phyloP scores from a whole-genome alignment of 83 land plant genomes.

The Picea mariana region DNA sequence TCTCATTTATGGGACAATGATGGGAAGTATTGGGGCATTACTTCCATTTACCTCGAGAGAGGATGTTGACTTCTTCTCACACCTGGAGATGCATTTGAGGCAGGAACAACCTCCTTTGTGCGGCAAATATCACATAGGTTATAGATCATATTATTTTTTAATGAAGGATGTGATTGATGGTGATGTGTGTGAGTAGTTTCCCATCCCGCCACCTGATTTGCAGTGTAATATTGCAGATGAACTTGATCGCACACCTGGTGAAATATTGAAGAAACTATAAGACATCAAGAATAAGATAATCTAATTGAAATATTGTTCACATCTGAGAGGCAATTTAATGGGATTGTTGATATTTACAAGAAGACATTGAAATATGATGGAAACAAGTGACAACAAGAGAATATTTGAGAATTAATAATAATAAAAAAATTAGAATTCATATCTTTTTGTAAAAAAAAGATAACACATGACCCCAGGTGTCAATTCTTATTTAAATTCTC shows the following conservation, averaged over 20 bases:
- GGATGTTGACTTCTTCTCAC: constrained; percentile 98
- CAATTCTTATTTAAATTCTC: too few relatives aligned
- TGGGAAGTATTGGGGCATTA: constrained; percentile 97
- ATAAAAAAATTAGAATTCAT: too few relatives aligned
- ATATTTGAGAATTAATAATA: too few relatives aligned
- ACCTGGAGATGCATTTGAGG: constrained; percentile 98
- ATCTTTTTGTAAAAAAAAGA: too few relatives aligned
- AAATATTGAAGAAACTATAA: constrained; percentile 95
- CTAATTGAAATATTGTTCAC: constrained; percentile 18
- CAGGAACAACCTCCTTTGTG: constrained; percentile 98
- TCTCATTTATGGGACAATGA: constrained; percentile 88
- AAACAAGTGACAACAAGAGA: too few relatives aligned
- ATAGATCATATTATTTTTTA: constrained; percentile 92
- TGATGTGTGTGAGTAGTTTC: constrained; percentile 94
- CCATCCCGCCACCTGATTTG: constrained; percentile 83
- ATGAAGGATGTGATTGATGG: constrained; percentile 99
- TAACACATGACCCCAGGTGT: too few relatives aligned
- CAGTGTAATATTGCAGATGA: constrained; percentile 98
- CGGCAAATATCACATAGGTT: constrained; percentile 96
- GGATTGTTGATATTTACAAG: too few relatives aligned
- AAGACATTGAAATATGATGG: too few relatives aligned
- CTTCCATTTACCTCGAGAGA: constrained; percentile 91
- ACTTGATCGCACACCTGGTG: constrained; percentile 89
- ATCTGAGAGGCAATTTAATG: neutral
- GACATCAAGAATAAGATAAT: constrained; percentile 90